Evolutionary conservation across 176 grass and related monocot species (phyloP).

Genomic region (Saccharum officinarum): DNA sequence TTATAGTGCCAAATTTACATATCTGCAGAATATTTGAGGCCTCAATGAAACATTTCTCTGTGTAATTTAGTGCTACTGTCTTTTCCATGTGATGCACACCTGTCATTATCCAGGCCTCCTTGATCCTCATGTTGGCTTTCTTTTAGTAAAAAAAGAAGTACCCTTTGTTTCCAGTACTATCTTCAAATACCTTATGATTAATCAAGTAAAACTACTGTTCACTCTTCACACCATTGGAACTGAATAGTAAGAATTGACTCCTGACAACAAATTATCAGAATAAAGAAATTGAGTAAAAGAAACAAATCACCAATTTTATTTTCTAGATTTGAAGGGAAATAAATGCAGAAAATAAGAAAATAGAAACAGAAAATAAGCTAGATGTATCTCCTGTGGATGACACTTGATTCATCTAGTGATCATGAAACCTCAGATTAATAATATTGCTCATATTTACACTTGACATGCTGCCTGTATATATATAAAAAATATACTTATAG

Average conservation of each 20-base stretch:
- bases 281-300: neutral
- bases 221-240: neutral
- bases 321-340: conserved; percentile 10
- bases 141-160: neutral
- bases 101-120: neutral
- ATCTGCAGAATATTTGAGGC: conserved; percentile 18
- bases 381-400: neutral
- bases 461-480: conserved; percentile 22
- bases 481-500: conserved; percentile 4
- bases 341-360: neutral
- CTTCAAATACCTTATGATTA: neutral
- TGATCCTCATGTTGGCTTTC: neutral
- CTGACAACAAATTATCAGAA: conserved; percentile 15
- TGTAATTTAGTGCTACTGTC: neutral
- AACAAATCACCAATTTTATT: neutral
- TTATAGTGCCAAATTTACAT: neutral
- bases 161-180: conserved; percentile 13
- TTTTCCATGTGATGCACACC: conserved; percentile 13
- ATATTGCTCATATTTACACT: conserved; percentile 45
- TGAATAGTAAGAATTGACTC: neutral
- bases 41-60: conserved; percentile 16
- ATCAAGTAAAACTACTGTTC: neutral
- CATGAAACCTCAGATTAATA: conserved; percentile 18
- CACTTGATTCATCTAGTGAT: conserved; percentile 4
- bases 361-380: conserved; percentile 5